Evolutionary conservation across 2,329 filamentous ascomycete genomes (phyloP).

Genomic region (Phialophora tarda): DNA sequence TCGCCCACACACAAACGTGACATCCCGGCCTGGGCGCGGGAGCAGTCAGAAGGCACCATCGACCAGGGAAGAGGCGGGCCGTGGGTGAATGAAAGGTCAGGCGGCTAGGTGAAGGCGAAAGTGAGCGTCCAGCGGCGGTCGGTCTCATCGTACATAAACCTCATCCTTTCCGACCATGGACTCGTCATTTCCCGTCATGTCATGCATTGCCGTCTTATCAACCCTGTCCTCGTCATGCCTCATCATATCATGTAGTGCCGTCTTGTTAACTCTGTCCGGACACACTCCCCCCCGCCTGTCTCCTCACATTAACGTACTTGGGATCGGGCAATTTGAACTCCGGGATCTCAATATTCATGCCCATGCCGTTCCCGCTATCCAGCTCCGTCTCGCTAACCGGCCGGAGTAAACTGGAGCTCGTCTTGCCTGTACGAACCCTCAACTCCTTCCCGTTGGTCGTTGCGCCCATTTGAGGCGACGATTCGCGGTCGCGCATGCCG

Average conservation of each 20-base stretch:
- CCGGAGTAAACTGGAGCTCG: slow-evolving; percentile 37
- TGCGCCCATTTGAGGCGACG: neutral
- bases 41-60: too few relatives aligned
- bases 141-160: too few relatives aligned
- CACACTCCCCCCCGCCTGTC: neutral
- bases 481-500: slow-evolving; percentile 14
- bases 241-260: too few relatives aligned
- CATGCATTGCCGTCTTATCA: too few relatives aligned
- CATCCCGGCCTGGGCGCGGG: too few relatives aligned
- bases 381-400: slow-evolving; percentile 32
- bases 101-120: too few relatives aligned
- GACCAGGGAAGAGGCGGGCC: too few relatives aligned
- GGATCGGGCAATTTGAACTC: slow-evolving; percentile 38
- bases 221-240: neutral
- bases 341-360: slow-evolving; percentile 29
- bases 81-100: too few relatives aligned
- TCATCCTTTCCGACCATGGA: too few relatives aligned
- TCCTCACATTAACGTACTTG: slow-evolving; percentile 20
- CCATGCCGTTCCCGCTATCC: slow-evolving; percentile 14
- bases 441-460: neutral
- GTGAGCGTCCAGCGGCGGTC: too few relatives aligned
- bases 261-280: neutral
- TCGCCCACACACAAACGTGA: too few relatives aligned
- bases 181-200: too few relatives aligned
- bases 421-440: slow-evolving; percentile 26